Evolutionary conservation across 495 filamentous ascomycete species (phyloP).

Genomic region (Articulospora tetracladia): DNA sequence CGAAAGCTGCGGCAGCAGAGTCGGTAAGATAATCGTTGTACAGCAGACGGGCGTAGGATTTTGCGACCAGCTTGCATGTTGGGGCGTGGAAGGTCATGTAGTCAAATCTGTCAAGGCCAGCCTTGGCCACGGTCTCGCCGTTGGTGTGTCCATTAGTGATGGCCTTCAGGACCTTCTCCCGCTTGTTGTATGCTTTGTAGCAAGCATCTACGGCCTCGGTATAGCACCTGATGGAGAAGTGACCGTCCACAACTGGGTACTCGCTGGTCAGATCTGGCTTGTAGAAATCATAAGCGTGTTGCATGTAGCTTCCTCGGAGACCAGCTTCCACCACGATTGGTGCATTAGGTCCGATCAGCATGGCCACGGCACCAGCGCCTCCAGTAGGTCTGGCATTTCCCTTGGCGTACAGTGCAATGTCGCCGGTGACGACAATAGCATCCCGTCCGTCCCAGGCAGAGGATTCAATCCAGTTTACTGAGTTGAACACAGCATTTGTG

Average conservation of each 20-base stretch:
- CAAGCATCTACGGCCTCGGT: constrained; percentile 91
- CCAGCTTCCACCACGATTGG: constrained; percentile 89
- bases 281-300: constrained; percentile 98
- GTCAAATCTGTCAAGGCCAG: constrained; percentile 87
- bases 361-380: constrained; percentile 90
- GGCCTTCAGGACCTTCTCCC: constrained; percentile 67
- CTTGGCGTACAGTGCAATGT: constrained; percentile 98
- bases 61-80: constrained; percentile 95
- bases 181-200: constrained; percentile 91
- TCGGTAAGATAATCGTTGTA: constrained; percentile 93
- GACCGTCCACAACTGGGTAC: constrained; percentile 95
- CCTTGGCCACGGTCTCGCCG: constrained; percentile 51
- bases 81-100: constrained; percentile 95
- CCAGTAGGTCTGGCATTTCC: constrained; percentile 93
- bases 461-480: constrained; percentile 96
- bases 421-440: constrained; percentile 89
- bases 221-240: constrained; percentile 94
- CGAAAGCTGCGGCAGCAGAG: constrained; percentile 73
- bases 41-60: constrained; percentile 90
- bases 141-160: constrained; percentile 46
- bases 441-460: constrained; percentile 96
- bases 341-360: constrained; percentile 91
- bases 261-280: constrained; percentile 98
- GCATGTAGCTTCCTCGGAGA: constrained; percentile 87
- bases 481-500: constrained; percentile 96